Evolutionary conservation across 2,329 filamentous ascomycete species (phyloP), one percentile per base, ranked within the genome.

Genomic region (Penicillium crustosum): DNA sequence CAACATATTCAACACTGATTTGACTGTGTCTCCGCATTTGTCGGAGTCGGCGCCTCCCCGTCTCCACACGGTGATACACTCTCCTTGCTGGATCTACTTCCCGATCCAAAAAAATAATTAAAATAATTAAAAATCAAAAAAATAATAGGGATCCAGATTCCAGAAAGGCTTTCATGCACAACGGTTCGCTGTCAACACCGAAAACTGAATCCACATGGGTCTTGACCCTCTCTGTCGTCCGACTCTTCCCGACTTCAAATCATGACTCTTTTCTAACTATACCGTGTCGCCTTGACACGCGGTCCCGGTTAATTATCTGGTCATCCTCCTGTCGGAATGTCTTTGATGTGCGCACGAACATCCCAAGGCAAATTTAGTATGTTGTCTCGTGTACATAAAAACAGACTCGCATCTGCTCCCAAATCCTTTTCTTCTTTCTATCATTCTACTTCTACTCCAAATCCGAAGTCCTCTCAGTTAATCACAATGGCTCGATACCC

Each of bases 281-380:
- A 58, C 58, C 42, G 58, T 45, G 59, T 58, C 52, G 59, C 64
- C 55, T 59, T 21, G 42, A 55, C 57, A 56, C 55, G 57, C 59
- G 60, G 63, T 45, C 59, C 65, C 65, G 65, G 64, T 42, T 64
- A 64, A 63, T 67, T 63, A 45, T 59, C 57, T 59, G 57, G 53
- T 53, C 39, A 44, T 39, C 36, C 89, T 60, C 82, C 83, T 60
- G 79, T 81, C 66, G 79, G 70, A 62, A 72, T 71, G 68, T 62
- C 64, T 61, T 70, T 64, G 59, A 67, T 62, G 61, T 62, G 63
- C 60, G 58, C 63, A 65, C 66, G 59, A 68, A 52, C 54, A 29
- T 45, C 66, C 66, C 70, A 72, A 66, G 67, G 70, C 68, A 61
- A 57, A 62, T 61, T 67, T 70, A 70, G 57, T 47, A 58, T 71